These are phyloP conservation scores for Neoscytalidium dimidiatum DNA, from an alignment of 2,329 filamentous ascomycete species.

Conservation along the genomic window DNA sequence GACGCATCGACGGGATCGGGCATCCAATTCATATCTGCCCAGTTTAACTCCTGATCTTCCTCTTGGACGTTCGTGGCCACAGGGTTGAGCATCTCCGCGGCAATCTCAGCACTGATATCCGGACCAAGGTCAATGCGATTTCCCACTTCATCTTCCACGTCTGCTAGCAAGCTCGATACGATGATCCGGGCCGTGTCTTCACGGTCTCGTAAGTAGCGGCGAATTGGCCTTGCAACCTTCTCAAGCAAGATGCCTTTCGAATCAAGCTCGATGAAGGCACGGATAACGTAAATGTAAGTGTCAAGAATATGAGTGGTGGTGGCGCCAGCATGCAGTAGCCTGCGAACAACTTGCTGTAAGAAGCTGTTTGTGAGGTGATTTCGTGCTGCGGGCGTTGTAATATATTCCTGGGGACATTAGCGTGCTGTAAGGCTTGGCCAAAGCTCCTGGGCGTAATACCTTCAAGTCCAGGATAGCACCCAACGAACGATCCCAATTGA, in stretches of 20 bases:
- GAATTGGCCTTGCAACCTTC: slow-evolving; percentile 70
- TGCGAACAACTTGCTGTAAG: slow-evolving; percentile 63
- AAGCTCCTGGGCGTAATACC: slow-evolving; percentile 23
- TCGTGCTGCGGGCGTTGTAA: slow-evolving; percentile 68
- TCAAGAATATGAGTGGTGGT: slow-evolving; percentile 76
- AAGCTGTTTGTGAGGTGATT: slow-evolving; percentile 71
- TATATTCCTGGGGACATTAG: slow-evolving; percentile 54
- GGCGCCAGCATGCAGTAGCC: slow-evolving; percentile 72
- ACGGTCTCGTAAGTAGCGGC: slow-evolving; percentile 73
- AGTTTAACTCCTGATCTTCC: slow-evolving; percentile 70
- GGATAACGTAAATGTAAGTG: slow-evolving; percentile 78
- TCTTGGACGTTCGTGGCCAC: slow-evolving; percentile 56
- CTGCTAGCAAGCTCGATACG: slow-evolving; percentile 71
- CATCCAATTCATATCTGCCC: slow-evolving; percentile 90
- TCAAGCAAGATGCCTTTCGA: slow-evolving; percentile 76
- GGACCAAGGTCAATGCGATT: slow-evolving; percentile 55
- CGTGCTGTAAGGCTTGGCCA: not conserved
- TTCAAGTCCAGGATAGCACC: slow-evolving; percentile 74
- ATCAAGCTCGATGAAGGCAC: slow-evolving; percentile 73
- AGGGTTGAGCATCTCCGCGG: slow-evolving; percentile 65
- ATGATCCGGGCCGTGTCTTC: slow-evolving; percentile 79
- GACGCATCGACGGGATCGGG: slow-evolving; percentile 92
- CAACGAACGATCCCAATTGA: slow-evolving; percentile 70
- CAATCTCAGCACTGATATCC: slow-evolving; percentile 68
- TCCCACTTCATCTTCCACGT: slow-evolving; percentile 51